These are phyloP conservation scores for Acidiella bohemica DNA, from an alignment of 495 filamentous ascomycete species.

Conservation along the genomic window DNA sequence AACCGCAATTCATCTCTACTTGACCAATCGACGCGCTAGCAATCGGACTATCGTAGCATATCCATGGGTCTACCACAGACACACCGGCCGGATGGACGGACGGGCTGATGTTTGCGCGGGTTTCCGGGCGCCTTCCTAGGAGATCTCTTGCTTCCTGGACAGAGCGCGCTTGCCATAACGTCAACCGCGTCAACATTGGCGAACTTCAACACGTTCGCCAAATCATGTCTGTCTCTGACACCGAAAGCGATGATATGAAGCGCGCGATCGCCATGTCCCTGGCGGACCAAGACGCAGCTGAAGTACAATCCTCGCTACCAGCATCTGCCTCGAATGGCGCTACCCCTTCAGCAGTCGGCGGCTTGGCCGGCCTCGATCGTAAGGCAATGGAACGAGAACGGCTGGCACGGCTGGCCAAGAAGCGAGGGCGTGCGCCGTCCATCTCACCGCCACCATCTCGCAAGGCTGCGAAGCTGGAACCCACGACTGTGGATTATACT, in stretches of 20 bases:
- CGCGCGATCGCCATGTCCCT: conserved; percentile 27
- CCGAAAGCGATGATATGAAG: conserved; percentile 23
- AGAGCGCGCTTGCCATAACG: not conserved
- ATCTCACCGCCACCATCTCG: conserved; percentile 29
- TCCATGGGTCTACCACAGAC: no score
- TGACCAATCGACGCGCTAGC: no score
- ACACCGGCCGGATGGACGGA: no score
- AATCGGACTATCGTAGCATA: no score
- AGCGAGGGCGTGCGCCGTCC: conserved; percentile 33
- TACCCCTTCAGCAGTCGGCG: no score
- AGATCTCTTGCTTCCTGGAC: not conserved
- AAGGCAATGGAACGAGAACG: conserved; percentile 81
- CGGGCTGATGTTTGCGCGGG: no score
- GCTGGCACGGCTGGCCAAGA: conserved; percentile 47
- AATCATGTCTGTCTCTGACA: conserved; percentile 17
- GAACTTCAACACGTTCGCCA: conserved; percentile 3
- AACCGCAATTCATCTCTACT: no score
- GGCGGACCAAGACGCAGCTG: no score
- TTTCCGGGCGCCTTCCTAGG: no score
- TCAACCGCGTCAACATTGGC: no score
- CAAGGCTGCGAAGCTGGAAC: conserved; percentile 15
- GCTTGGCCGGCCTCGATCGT: conserved; percentile 45
- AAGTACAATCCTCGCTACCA: no score
- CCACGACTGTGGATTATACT: conserved; percentile 16
- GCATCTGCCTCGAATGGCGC: no score